phyloP scores from a whole-genome alignment of 805 yeast species.

The Metschnikowia gruessii region DNA sequence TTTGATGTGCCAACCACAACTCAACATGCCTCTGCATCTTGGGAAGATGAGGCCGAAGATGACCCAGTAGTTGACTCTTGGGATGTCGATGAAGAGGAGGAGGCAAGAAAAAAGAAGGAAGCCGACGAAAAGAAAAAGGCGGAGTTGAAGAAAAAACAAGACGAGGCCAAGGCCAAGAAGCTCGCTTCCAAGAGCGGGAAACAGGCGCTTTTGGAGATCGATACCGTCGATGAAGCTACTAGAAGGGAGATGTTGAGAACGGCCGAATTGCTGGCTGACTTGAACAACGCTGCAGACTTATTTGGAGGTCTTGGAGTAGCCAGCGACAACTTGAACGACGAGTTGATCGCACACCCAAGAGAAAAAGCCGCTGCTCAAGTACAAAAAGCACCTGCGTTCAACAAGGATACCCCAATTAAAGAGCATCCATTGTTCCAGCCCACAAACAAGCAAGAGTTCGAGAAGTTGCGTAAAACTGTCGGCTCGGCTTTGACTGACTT shows the following conservation, averaged over 20 bases:
- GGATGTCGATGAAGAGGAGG: slow-evolving; percentile 81
- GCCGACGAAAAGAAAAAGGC: slow-evolving; percentile 44
- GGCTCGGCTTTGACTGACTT: slow-evolving; percentile 58
- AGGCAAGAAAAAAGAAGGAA: slow-evolving; percentile 45
- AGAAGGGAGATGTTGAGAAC: slow-evolving; percentile 68
- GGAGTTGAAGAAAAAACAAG: slow-evolving; percentile 41
- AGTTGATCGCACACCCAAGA: slow-evolving; percentile 50
- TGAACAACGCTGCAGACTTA: slow-evolving; percentile 89
- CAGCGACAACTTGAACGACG: slow-evolving; percentile 31
- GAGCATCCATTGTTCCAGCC: slow-evolving; percentile 84
- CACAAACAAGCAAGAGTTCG: slow-evolving; percentile 71
- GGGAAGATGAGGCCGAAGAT: slow-evolving; percentile 83
- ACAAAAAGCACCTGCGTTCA: slow-evolving; percentile 31
- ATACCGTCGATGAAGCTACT: slow-evolving; percentile 68
- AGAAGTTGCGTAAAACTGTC: slow-evolving; percentile 68
- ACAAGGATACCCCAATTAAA: slow-evolving; percentile 59
- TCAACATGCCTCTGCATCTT: slow-evolving; percentile 54
- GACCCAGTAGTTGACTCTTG: slow-evolving; percentile 80
- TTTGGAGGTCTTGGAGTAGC: slow-evolving; percentile 71
- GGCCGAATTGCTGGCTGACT: slow-evolving; percentile 82
- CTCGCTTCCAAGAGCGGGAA: slow-evolving; percentile 39
- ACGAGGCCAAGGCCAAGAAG: slow-evolving; percentile 48
- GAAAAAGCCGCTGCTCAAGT: slow-evolving; percentile 43
- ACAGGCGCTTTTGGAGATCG: slow-evolving; percentile 53
- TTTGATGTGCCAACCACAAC: slow-evolving; percentile 62